phyloP scores from a whole-genome alignment of 257 asterid species.

The Gentiana macrophylla region DNA sequence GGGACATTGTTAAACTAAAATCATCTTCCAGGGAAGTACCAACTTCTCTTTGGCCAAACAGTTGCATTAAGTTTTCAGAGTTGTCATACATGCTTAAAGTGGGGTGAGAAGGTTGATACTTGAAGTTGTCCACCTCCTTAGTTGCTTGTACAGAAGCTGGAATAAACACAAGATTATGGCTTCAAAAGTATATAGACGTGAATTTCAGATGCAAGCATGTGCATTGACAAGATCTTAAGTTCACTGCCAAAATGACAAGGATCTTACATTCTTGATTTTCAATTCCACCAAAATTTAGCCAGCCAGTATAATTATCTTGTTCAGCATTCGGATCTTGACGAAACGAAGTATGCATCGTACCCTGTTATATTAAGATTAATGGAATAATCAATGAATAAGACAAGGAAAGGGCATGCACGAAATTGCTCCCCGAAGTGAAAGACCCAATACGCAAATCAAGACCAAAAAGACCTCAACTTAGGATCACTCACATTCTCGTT shows the following conservation, averaged over 20 bases:
- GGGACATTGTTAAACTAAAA: conserved; percentile 43
- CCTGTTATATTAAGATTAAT: conserved; percentile 14
- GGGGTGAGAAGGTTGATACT: conserved; percentile 31
- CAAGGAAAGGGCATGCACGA: not conserved
- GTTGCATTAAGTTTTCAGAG: conserved; percentile 25
- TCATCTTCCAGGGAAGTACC: conserved; percentile 39
- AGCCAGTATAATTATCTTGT: conserved; percentile 12
- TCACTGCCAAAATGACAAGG: conserved; percentile 3
- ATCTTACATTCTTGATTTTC: conserved; percentile 39
- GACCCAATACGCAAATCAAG: not conserved
- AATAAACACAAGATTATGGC: conserved; percentile 14
- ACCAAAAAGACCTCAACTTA: not conserved
- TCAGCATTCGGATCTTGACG: conserved; percentile 8
- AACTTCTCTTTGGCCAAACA: conserved; percentile 44
- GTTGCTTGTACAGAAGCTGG: conserved; percentile 34
- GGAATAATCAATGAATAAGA: not conserved
- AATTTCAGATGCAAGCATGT: conserved; percentile 7
- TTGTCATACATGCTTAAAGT: conserved; percentile 20
- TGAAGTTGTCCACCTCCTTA: conserved; percentile 31
- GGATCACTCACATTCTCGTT: conserved; percentile 27
- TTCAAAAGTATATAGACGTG: conserved; percentile 4
- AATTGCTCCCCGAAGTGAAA: not conserved
- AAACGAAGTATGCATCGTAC: conserved; percentile 11
- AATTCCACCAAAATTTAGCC: conserved; percentile 21
- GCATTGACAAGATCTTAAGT: conserved; percentile 2